Base-by-base conservation (phyloP, 352 stramenopile species). In the Globisporangium cederbergense region DNA sequence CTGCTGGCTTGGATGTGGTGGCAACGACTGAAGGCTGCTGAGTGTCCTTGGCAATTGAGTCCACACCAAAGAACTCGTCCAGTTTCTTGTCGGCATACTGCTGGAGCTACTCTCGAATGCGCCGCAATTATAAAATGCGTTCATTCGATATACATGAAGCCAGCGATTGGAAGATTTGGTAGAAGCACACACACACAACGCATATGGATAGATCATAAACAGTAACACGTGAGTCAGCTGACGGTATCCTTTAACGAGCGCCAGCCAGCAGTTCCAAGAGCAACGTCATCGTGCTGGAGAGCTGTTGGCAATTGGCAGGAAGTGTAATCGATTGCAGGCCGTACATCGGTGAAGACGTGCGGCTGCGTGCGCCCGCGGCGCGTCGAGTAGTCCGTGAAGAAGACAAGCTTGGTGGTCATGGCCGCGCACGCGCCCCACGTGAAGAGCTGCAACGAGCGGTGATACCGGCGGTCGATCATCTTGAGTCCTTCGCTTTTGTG, bases 391-490 rank as follows among this genome's bases (percentile, higher is more conserved):
- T 95, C 86, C 1, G 88, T 96, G 75, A 96, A 96, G 62, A 95
- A 64, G 62, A 95, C 86, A 61, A 96, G 72, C 71, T 96, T 96
- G 57, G 76, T 64, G 40, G 83, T 80, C 83, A 96, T 92, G 63
- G 85, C 86, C 34, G 71, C 73, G 71, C 88, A 96, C 16, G 84
- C 78, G 43, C 77, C 76, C 76, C 83, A 92, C 58, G 84, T 89
- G 68, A 95, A 93, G 50, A 96, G 75, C 62, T 96, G 84, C 72
- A 96, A 68, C 47, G 88, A 88, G 50, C 85, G 80, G 65, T 93
- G 83, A 66, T 89, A 94, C 67, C 85, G 83, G 73, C 86, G 86
- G 68, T 95, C 83, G 50, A 96, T 92, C 86, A 95, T 95, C 20
- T 14, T 72, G 25, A 28, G 25, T 28, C 25, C 25, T 28, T 28